Conservation (phyloP, 371 early-diverging fungal genomes). For the Haplosporangium sp. region DNA sequence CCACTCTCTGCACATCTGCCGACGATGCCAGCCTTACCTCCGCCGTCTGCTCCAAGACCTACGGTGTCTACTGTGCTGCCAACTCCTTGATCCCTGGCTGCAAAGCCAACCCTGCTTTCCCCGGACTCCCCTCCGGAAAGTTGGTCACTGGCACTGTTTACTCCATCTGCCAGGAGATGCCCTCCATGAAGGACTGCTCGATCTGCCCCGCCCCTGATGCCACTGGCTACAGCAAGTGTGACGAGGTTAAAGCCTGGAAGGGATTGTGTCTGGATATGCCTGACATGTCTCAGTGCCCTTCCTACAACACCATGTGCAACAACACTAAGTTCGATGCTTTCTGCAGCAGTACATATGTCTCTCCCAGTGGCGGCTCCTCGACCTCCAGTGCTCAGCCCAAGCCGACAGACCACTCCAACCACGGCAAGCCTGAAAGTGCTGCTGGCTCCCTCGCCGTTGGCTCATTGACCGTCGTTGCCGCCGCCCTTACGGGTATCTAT, state of each 20-base stretch:
- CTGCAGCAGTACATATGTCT: constrained; percentile 26
- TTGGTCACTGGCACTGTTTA: constrained; percentile 43
- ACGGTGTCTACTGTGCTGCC: constrained; percentile 35
- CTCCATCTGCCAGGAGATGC: constrained; percentile 52
- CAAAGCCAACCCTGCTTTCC: constrained; percentile 45
- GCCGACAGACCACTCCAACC: no score
- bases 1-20: constrained; percentile 41
- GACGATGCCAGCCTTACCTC: constrained; percentile 34
- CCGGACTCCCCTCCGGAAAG: constrained; percentile 52
- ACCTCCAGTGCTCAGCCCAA: constrained; percentile 7
- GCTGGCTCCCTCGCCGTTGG: no score
- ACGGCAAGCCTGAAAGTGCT: no score
- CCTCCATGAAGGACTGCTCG: constrained; percentile 44
- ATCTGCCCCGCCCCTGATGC: constrained; percentile 51
- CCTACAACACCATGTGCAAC: constrained; percentile 51
- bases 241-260: constrained; percentile 49
- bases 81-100: constrained; percentile 44
- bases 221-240: constrained; percentile 53
- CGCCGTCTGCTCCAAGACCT: constrained; percentile 41
- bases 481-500: no score
- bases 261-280: constrained; percentile 53
- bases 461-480: no score
- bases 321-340: constrained; percentile 48
- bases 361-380: constrained; percentile 14
- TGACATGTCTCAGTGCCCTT: constrained; percentile 50